Conservation (phyloP, 805 yeast species). For the Yarrowia sp. region DNA sequence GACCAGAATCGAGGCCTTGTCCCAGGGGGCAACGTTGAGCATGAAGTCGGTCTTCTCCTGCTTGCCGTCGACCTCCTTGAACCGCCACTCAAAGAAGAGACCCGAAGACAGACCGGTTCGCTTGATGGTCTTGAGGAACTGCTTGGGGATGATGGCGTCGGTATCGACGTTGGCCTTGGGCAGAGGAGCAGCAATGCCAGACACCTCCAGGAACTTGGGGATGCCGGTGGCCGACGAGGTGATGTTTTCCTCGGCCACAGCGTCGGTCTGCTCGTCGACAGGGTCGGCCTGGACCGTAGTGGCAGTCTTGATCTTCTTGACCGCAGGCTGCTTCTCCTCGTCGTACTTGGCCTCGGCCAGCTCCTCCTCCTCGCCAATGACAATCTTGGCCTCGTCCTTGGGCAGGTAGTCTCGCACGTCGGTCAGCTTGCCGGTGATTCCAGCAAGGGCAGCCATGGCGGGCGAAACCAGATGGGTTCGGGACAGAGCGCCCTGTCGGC, state of each 20-base stretch:
- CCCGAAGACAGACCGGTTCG: conserved; percentile 92
- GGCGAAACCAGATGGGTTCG: conserved; percentile 98
- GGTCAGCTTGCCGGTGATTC: conserved; percentile 84
- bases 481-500: conserved; percentile 96
- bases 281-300: conserved; percentile 37
- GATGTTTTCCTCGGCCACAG: conserved; percentile 46
- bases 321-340: conserved; percentile 66
- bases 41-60: conserved; percentile 81
- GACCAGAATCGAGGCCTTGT: conserved; percentile 78
- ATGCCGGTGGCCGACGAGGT: conserved; percentile 60
- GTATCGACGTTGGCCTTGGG: conserved; percentile 96
- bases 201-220: conserved; percentile 75
- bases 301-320: conserved; percentile 18
- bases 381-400: conserved; percentile 51
- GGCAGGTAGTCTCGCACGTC: conserved; percentile 86
- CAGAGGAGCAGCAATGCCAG: conserved; percentile 92
- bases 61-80: conserved; percentile 64
- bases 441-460: conserved; percentile 99
- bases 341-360: conserved; percentile 53
- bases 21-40: conserved; percentile 84
- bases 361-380: conserved; percentile 49
- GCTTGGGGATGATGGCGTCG: conserved; percentile 97
- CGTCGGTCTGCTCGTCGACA: conserved; percentile 52
- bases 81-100: conserved; percentile 89
- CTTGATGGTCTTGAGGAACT: conserved; percentile 95